Base-by-base conservation (phyloP, 164 flowering plant genomes). In the Nymphaea thermarum region DNA sequence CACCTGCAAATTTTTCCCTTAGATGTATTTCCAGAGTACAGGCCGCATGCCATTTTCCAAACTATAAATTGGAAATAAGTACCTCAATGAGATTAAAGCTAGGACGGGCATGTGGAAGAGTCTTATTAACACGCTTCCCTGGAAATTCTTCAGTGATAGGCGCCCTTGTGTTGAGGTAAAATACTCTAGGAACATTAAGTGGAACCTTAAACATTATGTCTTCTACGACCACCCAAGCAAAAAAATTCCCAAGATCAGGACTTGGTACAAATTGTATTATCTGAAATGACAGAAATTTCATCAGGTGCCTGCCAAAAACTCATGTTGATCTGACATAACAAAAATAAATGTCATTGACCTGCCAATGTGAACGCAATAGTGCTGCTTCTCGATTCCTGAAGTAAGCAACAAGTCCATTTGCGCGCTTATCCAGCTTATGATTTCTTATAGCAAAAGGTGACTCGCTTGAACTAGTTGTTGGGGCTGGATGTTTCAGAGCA, bases 111-210 rank as follows among this genome's bases (percentile, higher is more conserved):
- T 87, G 99, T 63, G 99, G 99, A 77, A 95, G 94, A 79, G 70
- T 81, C 77, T 88, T 92, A 73, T 77, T 89, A 18, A 92, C 98
- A 76, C 81, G 84, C 74, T 84, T 86, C 71, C 99, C 98, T 60
- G 92, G 97, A 82, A 92, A 85, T 60, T 85, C 93, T 80, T 89
- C 99, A 55, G 88, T 81, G 65, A 86, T 69, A 17, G 90, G 84
- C 63, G 88, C 96, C 80, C 84, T 95, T 43, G 97, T 84, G 73
- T 90, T 95, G 66, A 95, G 86, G 78, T 95, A 95, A 77, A 95
- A 90, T 42, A 90, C 84, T 78, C 98, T 82, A 60, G 97, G 95
- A 68, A 87, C 84, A 71, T 57, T 80, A 44, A 95, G 66, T 57
- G 95, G 87, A 78, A 95, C 82, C 80, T 87, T 95, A 73, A 79